Evolutionary conservation across 148 eudicot genomes (phyloP).

Genomic region (Dysphania ambrosioides): DNA sequence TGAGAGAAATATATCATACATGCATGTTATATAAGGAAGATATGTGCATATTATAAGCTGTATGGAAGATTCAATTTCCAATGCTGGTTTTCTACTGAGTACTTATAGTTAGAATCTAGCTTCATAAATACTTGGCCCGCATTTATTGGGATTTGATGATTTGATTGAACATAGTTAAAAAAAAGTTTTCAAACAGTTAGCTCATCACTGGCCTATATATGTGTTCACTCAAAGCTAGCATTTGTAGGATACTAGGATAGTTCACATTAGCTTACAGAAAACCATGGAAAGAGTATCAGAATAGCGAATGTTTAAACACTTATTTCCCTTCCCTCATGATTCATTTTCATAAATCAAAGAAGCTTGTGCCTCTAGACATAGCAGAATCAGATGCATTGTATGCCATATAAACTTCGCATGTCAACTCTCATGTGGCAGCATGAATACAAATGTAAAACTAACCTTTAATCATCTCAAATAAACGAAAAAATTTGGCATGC

Average conservation of each 20-base stretch:
- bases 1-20: slow-evolving; percentile 18
- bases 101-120: not conserved
- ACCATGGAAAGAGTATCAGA: not conserved
- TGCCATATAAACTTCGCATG: not conserved
- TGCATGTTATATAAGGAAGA: not conserved
- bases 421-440: not conserved
- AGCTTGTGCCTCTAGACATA: not conserved
- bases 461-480: not conserved
- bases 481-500: not conserved
- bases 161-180: too few relatives aligned
- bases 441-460: not conserved
- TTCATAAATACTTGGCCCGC: not conserved
- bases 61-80: not conserved
- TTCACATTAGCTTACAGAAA: not conserved
- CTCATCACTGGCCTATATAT: too few relatives aligned
- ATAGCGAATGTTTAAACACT: not conserved
- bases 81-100: not conserved
- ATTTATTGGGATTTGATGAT: too few relatives aligned
- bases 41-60: not conserved
- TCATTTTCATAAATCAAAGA: not conserved
- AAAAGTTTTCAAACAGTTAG: not conserved
- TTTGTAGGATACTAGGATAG: not conserved
- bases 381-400: not conserved
- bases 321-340: not conserved
- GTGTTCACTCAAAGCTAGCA: too few relatives aligned